phyloP scores from a whole-genome alignment of 139 green algal genomes.

The Nannochloris sp. region DNA sequence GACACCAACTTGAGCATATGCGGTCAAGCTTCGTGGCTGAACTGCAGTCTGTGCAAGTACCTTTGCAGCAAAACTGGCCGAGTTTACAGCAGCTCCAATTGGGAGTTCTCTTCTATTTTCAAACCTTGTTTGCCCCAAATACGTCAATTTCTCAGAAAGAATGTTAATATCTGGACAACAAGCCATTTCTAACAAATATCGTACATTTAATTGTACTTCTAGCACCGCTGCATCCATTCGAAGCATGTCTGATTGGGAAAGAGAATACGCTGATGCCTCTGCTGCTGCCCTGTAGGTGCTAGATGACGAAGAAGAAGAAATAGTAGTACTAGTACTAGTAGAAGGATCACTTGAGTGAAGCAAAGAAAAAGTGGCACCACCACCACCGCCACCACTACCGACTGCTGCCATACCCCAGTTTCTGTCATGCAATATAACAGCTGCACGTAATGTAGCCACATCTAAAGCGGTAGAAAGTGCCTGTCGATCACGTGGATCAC shows the following conservation, averaged over 20 bases:
- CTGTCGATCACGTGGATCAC: conserved; percentile 21
- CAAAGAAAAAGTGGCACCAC: too few species aligned
- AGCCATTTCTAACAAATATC: conserved; percentile 37
- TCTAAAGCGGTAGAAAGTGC: conserved; percentile 13
- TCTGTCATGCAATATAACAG: not conserved
- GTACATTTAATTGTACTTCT: conserved; percentile 47
- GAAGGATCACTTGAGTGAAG: too few species aligned
- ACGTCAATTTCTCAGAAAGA: conserved; percentile 19
- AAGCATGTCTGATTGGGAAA: conserved; percentile 37
- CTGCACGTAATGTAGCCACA: conserved; percentile 1
- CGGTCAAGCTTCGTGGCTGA: conserved; percentile 1
- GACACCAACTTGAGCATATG: conserved; percentile 7
- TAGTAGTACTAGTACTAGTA: too few species aligned
- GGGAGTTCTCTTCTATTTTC: conserved; percentile 52
- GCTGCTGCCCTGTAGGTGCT: not conserved
- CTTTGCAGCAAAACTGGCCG: conserved; percentile 44
- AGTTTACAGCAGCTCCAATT: conserved; percentile 52
- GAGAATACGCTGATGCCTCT: not conserved
- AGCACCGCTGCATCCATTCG: conserved; percentile 42
- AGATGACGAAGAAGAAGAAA: not conserved
- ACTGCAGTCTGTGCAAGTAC: conserved; percentile 24
- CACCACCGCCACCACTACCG: too few species aligned
- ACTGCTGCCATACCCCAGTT: not conserved
- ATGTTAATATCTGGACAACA: conserved; percentile 43
- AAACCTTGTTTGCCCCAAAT: conserved; percentile 44